A percentile compares a stretch with the other conserved stretches of the same genome.
Conservation (phyloP, 73 alveolate species). For the Effrenium voratum region DNA sequence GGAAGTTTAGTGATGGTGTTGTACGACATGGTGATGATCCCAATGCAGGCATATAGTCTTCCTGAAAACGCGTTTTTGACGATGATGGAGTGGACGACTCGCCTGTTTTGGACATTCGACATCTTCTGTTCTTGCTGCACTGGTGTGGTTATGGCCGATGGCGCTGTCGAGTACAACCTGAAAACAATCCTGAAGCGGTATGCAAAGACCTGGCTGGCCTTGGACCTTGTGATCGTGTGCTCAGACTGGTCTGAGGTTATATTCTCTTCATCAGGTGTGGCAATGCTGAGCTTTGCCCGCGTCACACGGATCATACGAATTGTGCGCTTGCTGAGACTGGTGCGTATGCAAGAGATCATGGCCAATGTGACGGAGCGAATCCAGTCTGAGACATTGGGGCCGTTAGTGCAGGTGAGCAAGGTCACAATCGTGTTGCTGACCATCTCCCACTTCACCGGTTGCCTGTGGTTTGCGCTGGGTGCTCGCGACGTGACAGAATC, state of each 20-base stretch:
- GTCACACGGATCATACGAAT: slow-evolving; percentile 79
- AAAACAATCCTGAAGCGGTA: slow-evolving; percentile 61
- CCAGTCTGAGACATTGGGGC: slow-evolving; percentile 75
- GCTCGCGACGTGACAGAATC: slow-evolving; percentile 20
- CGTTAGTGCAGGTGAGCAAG: slow-evolving; percentile 80
- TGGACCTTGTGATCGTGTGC: slow-evolving; percentile 47
- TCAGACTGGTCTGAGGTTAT: slow-evolving; percentile 76
- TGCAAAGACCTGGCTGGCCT: slow-evolving; percentile 71
- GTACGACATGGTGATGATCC: slow-evolving; percentile 89
- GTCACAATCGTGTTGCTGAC: slow-evolving; percentile 60
- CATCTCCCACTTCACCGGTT: slow-evolving; percentile 74
- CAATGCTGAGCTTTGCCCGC: slow-evolving; percentile 69
- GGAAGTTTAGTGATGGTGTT: slow-evolving; percentile 61
- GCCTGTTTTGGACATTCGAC: slow-evolving; percentile 80
- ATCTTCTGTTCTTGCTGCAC: slow-evolving; percentile 75
- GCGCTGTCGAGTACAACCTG: slow-evolving; percentile 68
- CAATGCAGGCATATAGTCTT: slow-evolving; percentile 68
- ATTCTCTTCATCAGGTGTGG: slow-evolving; percentile 38
- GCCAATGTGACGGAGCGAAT: slow-evolving; percentile 82
- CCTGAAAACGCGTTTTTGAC: slow-evolving; percentile 51
- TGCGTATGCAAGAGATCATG: slow-evolving; percentile 88
- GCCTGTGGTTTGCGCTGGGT: slow-evolving; percentile 84
- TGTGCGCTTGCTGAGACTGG: slow-evolving; percentile 68
- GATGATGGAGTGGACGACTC: slow-evolving; percentile 51
- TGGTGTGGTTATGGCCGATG: slow-evolving; percentile 65